phyloP scores from a whole-genome alignment of 2,329 filamentous ascomycete species.

The Blumeriella jaapii region DNA sequence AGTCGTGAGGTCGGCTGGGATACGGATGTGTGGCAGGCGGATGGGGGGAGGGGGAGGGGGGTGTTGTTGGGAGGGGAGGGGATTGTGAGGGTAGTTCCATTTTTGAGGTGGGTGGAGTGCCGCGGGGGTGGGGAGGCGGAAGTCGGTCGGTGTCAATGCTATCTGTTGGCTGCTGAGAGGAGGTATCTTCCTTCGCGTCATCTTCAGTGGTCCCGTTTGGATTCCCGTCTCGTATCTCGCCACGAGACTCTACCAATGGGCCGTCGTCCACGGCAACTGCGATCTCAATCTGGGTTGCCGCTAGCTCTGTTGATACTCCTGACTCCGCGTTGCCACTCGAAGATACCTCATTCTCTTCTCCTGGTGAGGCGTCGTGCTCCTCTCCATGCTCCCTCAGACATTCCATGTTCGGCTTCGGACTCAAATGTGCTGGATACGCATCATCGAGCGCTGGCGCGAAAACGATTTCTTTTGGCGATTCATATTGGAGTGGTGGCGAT shows the following conservation, averaged over 20 bases:
- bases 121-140: background rate
- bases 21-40: constrained; percentile 2
- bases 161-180: no score
- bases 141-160: background rate
- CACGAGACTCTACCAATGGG: no score
- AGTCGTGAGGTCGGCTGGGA: background rate
- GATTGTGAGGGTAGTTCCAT: no score
- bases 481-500: constrained; percentile 7
- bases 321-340: background rate
- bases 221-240: no score
- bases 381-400: constrained; percentile 2
- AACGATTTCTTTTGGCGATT: constrained; percentile 9
- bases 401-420: constrained; percentile 8
- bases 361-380: background rate
- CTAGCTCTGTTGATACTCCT: no score
- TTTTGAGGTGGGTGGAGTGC: background rate
- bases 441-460: constrained; percentile 17
- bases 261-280: no score
- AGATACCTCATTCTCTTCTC: background rate
- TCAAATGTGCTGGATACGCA: constrained; percentile 12
- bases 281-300: no score
- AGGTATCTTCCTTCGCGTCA: no score
- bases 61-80: background rate
- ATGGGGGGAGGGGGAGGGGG: background rate
- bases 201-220: no score